Conservation (phyloP, 306 rosid species). For the Prunus kanzakura region DNA sequence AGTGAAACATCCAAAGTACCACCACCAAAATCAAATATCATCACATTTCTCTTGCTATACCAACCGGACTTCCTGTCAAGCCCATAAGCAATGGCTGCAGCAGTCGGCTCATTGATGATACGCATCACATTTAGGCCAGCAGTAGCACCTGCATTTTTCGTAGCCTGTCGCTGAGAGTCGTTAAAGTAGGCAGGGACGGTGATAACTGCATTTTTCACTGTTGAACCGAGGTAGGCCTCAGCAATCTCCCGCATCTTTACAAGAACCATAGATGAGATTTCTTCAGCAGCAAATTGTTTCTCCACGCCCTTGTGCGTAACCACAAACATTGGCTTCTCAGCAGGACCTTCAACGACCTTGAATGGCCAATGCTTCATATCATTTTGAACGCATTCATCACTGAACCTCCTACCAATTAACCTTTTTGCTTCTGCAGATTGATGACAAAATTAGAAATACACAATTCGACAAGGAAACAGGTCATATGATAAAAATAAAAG, state of each 20-base stretch:
- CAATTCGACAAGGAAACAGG: too few relatives aligned
- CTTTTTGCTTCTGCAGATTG: neutral
- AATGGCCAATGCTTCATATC: neutral
- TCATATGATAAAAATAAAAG: too few relatives aligned
- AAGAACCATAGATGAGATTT: conserved; percentile 66
- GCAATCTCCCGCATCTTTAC: conserved; percentile 79
- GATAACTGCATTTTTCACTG: neutral
- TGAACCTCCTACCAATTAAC: conserved; percentile 7
- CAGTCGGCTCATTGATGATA: conserved; percentile 71
- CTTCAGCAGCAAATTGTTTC: conserved; percentile 30
- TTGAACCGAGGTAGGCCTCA: conserved; percentile 40
- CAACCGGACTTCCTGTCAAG: conserved; percentile 65
- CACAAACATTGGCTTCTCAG: conserved; percentile 8
- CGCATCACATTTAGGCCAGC: conserved; percentile 65
- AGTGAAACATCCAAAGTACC: conserved; percentile 26
- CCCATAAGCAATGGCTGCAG: conserved; percentile 73
- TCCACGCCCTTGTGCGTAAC: neutral
- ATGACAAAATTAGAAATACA: too few relatives aligned
- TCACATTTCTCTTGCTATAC: conserved; percentile 49
- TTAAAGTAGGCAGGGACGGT: conserved; percentile 82
- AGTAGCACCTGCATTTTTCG: conserved; percentile 62
- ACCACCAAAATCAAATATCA: conserved; percentile 59
- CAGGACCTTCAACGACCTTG: conserved; percentile 5
- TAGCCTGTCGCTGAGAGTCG: conserved; percentile 70
- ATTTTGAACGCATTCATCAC: neutral